A percentile compares a stretch with the other conserved stretches of the same genome.
Conservation (phyloP, 2,329 filamentous ascomycete genomes). For the Pseudogymnoascus sp. region DNA sequence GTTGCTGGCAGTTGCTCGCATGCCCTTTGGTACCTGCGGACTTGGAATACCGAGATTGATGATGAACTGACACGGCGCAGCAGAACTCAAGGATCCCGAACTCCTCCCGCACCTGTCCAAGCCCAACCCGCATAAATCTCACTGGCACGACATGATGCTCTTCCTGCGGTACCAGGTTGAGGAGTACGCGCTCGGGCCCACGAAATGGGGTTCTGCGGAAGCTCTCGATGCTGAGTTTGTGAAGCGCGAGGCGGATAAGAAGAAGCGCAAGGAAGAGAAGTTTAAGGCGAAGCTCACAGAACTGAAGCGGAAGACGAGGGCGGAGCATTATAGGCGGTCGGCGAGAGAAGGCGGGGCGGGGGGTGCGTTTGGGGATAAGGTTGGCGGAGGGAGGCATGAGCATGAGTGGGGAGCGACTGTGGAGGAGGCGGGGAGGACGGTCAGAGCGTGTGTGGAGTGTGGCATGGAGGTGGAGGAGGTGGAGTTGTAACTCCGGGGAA, state of each 20-base stretch:
- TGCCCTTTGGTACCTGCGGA: background rate
- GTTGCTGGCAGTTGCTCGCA: background rate
- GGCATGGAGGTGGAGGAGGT: conserved; percentile 72
- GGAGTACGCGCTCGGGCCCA: conserved; percentile 71
- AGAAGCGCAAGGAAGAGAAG: conserved; percentile 78
- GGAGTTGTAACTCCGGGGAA: conserved; percentile 18
- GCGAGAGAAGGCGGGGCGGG: conserved; percentile 42
- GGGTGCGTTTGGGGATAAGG: conserved; percentile 64
- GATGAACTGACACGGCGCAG: conserved; percentile 32
- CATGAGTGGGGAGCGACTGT: conserved; percentile 77
- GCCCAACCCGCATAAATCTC: conserved; percentile 90
- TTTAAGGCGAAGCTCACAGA: conserved; percentile 85
- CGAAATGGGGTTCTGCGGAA: conserved; percentile 85
- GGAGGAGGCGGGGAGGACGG: conserved; percentile 62
- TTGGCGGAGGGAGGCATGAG: conserved; percentile 66
- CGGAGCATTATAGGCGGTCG: conserved; percentile 77
- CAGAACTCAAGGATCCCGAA: conserved; percentile 82
- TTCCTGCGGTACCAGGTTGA: conserved; percentile 92
- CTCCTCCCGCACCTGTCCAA: conserved; percentile 79
- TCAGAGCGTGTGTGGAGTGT: conserved; percentile 71
- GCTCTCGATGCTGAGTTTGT: conserved; percentile 84
- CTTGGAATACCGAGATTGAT: background rate
- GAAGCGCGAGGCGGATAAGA: conserved; percentile 68
- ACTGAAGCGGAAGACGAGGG: conserved; percentile 84
- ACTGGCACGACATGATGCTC: conserved; percentile 98